Conservation (phyloP, 495 filamentous ascomycete species). For the Xylaria curta region DNA sequence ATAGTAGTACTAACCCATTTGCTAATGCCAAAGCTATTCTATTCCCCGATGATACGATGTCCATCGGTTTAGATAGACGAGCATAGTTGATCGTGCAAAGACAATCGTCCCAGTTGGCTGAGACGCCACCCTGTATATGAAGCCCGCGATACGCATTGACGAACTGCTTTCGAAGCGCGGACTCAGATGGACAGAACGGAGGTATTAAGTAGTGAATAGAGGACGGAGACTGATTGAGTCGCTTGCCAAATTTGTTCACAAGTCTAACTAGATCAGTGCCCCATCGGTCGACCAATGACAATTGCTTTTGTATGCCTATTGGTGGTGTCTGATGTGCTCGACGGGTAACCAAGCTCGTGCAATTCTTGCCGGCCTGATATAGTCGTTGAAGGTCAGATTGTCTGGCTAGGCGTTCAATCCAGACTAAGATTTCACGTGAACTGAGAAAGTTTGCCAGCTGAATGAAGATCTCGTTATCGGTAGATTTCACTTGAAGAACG, state of each 20-base stretch:
- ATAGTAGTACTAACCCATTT: neutral
- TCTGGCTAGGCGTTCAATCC: slow-evolving; percentile 25
- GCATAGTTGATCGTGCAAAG: slow-evolving; percentile 35
- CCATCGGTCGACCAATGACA: slow-evolving; percentile 23
- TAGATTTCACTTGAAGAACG: neutral
- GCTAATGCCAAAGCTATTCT: slow-evolving; percentile 12
- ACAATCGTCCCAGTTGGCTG: slow-evolving; percentile 38
- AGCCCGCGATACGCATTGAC: slow-evolving; percentile 27
- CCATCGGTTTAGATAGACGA: slow-evolving; percentile 16
- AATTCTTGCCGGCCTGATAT: slow-evolving; percentile 28
- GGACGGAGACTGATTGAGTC: slow-evolving; percentile 30
- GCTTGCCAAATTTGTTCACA: slow-evolving; percentile 21
- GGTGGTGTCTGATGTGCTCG: slow-evolving; percentile 4
- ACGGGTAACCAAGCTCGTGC: slow-evolving; percentile 9
- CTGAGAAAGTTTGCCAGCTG: slow-evolving; percentile 23
- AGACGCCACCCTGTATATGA: slow-evolving; percentile 33
- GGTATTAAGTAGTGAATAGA: slow-evolving; percentile 41
- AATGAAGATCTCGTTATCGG: slow-evolving; percentile 21
- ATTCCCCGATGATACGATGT: slow-evolving; percentile 2
- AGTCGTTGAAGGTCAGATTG: slow-evolving; percentile 21
- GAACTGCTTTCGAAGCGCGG: slow-evolving; percentile 32
- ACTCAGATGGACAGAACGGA: slow-evolving; percentile 39
- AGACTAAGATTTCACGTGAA: slow-evolving; percentile 18
- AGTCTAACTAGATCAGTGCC: slow-evolving; percentile 23
- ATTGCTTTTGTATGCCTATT: neutral